Evolutionary conservation across 2,329 filamentous ascomycete genomes (phyloP).

Genomic region (Colletotrichum coccodes): DNA sequence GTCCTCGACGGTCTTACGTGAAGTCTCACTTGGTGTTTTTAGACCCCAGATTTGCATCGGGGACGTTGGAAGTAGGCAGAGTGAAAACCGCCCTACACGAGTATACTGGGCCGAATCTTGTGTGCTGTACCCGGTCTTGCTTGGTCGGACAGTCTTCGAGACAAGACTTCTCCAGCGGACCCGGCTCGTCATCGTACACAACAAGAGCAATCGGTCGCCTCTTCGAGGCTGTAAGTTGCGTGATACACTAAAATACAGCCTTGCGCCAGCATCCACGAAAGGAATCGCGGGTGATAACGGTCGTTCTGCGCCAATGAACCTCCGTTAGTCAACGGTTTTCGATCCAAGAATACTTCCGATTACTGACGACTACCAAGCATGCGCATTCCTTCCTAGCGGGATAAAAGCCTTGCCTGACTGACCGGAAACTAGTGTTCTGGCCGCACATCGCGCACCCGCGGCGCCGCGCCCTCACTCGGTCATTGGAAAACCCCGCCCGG

Average conservation of each 20-base stretch:
- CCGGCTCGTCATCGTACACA: background rate
- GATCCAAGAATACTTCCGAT: background rate
- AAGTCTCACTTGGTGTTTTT: background rate
- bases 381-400: background rate
- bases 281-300: background rate
- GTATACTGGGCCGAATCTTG: background rate
- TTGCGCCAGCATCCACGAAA: background rate
- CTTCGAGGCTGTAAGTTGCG: background rate
- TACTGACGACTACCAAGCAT: background rate
- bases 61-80: background rate
- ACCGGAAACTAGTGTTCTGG: background rate
- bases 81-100: background rate
- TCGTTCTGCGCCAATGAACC: background rate
- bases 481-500: background rate
- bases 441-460: background rate
- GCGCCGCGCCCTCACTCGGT: background rate
- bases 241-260: conserved; percentile 1
- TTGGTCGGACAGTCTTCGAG: background rate
- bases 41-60: background rate
- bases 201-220: background rate
- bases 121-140: background rate
- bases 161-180: conserved; percentile 15
- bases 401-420: background rate
- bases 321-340: background rate
- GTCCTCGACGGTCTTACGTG: background rate